Evolutionary conservation across 148 eudicot genomes (phyloP).

Genomic region (Chenopodium quinoa): DNA sequence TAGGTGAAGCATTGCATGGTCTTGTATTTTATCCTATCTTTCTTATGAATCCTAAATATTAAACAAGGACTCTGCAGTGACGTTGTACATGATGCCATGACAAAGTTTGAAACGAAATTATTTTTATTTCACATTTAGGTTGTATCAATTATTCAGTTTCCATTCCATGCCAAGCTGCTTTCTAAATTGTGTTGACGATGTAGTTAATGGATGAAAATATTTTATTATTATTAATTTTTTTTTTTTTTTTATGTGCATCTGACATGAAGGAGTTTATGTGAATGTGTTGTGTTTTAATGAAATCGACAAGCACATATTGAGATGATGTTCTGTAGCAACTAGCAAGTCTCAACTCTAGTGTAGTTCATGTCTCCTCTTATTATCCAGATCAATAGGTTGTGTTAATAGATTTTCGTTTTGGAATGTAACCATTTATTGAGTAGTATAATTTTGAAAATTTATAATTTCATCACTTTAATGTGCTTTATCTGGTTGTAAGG

Average conservation of each 20-base stretch:
- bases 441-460: background rate
- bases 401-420: background rate
- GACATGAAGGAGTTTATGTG: background rate
- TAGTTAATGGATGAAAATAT: background rate
- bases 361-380: background rate
- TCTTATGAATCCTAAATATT: background rate
- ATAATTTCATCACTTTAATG: slow-evolving; percentile 8
- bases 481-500: slow-evolving; percentile 53
- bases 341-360: background rate
- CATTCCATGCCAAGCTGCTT: background rate
- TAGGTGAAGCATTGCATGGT: background rate
- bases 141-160: no score
- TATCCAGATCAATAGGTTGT: background rate
- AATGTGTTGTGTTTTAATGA: slow-evolving; percentile 6
- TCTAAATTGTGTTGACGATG: background rate
- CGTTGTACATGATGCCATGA: background rate
- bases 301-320: background rate
- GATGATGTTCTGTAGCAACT: background rate
- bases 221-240: no score
- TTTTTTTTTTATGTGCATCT: background rate
- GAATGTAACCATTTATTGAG: background rate
- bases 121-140: background rate
- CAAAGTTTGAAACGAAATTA: background rate
- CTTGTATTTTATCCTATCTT: background rate
- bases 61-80: background rate